Percentiles rank a stretch among this genome's conserved stretches.
Conservation (phyloP, 805 yeast genomes). For the Nakazawaea ernobii region DNA sequence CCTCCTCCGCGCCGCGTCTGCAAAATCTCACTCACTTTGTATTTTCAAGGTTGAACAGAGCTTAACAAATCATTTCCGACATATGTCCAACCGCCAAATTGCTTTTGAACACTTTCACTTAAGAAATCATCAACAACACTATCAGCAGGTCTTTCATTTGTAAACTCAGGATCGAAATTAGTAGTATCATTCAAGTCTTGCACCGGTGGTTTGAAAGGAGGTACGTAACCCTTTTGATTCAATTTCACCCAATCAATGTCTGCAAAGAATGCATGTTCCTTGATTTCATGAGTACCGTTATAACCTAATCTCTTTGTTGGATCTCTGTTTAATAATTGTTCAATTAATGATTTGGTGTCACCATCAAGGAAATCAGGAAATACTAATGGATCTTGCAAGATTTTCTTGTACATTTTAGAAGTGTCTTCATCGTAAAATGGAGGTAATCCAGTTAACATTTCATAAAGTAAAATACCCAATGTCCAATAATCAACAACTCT, state of each 20-base stretch:
- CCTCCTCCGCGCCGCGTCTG: too few relatives aligned
- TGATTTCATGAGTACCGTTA: slow-evolving; percentile 80
- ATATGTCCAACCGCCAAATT: slow-evolving; percentile 99
- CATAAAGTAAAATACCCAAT: slow-evolving; percentile 85
- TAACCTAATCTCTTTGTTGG: slow-evolving; percentile 74
- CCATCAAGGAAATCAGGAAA: slow-evolving; percentile 86
- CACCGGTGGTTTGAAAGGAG: slow-evolving; percentile 93
- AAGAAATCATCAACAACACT: slow-evolving; percentile 90
- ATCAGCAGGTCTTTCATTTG: slow-evolving; percentile 89
- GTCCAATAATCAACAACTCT: slow-evolving; percentile 99
- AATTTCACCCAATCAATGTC: slow-evolving; percentile 88
- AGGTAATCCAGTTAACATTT: slow-evolving; percentile 95
- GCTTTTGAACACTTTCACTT: slow-evolving; percentile 93
- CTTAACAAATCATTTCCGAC: slow-evolving; percentile 57
- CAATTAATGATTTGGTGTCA: slow-evolving; percentile 77
- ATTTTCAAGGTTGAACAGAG: slow-evolving; percentile 1
- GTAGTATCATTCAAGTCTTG: slow-evolving; percentile 83
- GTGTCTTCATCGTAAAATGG: slow-evolving; percentile 96
- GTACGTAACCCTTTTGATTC: slow-evolving; percentile 80
- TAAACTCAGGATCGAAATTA: slow-evolving; percentile 88
- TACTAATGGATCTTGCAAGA: slow-evolving; percentile 78
- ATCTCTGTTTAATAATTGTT: slow-evolving; percentile 75
- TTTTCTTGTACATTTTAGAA: slow-evolving; percentile 89
- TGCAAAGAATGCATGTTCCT: slow-evolving; percentile 76
- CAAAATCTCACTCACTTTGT: too few relatives aligned